A percentile compares a stretch with the other conserved stretches of the same genome.
phyloP scores from a whole-genome alignment of 345 rosid species.

The Erodium maritimum region DNA sequence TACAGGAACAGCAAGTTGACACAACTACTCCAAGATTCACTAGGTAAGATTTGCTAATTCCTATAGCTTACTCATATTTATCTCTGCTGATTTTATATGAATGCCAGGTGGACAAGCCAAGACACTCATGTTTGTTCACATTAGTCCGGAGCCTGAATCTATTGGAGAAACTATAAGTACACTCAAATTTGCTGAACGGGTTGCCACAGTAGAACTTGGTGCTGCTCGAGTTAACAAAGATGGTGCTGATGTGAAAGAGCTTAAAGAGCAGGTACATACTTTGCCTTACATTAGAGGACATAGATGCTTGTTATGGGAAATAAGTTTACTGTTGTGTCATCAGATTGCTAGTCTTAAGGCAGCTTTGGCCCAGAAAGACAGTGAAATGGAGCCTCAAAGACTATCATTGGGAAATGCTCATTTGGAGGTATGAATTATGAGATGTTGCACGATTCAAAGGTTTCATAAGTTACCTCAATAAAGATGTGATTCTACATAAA shows the following conservation, averaged over 20 bases:
- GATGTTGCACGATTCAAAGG: neutral
- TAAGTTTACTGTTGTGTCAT: constrained; percentile 2
- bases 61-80: neutral
- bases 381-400: constrained; percentile 27
- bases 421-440: neutral
- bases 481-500: neutral
- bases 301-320: too few relatives aligned
- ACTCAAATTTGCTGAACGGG: constrained; percentile 93
- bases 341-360: constrained; percentile 70
- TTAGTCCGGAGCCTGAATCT: constrained; percentile 81
- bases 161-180: constrained; percentile 79
- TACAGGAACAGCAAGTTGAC: constrained; percentile 93
- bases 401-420: constrained; percentile 35
- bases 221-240: constrained; percentile 86
- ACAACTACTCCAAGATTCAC: constrained; percentile 91
- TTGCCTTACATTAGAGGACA: too few relatives aligned
- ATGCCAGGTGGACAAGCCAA: constrained; percentile 89
- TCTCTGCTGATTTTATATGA: constrained; percentile 4
- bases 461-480: neutral
- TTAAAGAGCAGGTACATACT: constrained; percentile 63
- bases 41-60: constrained; percentile 35
- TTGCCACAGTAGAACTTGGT: constrained; percentile 89
- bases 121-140: constrained; percentile 93
- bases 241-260: constrained; percentile 65
- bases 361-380: constrained; percentile 59